Conservation (phyloP, 768 basidiomycete species). For the Chalciporus pseudorubinellus region DNA sequence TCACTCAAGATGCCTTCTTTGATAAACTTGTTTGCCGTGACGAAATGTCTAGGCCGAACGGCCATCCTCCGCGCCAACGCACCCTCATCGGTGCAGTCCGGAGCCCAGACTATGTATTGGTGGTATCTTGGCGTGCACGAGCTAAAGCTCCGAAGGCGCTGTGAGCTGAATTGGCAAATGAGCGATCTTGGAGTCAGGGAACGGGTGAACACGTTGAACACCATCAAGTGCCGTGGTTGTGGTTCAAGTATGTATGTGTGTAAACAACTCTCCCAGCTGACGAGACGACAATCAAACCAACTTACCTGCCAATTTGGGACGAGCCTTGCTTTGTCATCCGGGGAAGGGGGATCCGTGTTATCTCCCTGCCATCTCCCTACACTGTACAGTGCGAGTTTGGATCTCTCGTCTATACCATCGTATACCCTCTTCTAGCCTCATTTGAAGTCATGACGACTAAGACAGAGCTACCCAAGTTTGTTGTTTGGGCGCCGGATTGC, state of each 20-base stretch:
- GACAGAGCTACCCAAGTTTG: constrained; percentile 34
- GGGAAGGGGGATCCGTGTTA: constrained; percentile 4
- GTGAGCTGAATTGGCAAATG: background rate
- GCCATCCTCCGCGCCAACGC: constrained; percentile 55
- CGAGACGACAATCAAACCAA: constrained; percentile 2
- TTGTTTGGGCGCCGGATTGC: constrained; percentile 68
- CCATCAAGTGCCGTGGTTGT: background rate
- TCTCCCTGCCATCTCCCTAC: background rate
- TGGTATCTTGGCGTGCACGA: constrained; percentile 5
- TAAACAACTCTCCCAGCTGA: no score
- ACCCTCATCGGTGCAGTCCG: constrained; percentile 60
- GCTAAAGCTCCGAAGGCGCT: constrained; percentile 14
- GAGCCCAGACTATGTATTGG: constrained; percentile 54
- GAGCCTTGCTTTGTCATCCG: background rate
- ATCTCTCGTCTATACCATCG: background rate
- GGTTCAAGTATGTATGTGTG: no score
- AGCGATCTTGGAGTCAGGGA: background rate
- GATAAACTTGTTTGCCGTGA: constrained; percentile 40
- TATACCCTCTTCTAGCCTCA: background rate
- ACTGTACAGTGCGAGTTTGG: no score
- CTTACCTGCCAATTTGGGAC: constrained; percentile 9
- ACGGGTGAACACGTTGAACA: background rate
- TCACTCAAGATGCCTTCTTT: constrained; percentile 50
- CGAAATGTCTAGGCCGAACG: constrained; percentile 54
- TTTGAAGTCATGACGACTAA: constrained; percentile 17